phyloP scores from a whole-genome alignment of 1,284 basidiomycete genomes.

The Tilletia setariae region DNA sequence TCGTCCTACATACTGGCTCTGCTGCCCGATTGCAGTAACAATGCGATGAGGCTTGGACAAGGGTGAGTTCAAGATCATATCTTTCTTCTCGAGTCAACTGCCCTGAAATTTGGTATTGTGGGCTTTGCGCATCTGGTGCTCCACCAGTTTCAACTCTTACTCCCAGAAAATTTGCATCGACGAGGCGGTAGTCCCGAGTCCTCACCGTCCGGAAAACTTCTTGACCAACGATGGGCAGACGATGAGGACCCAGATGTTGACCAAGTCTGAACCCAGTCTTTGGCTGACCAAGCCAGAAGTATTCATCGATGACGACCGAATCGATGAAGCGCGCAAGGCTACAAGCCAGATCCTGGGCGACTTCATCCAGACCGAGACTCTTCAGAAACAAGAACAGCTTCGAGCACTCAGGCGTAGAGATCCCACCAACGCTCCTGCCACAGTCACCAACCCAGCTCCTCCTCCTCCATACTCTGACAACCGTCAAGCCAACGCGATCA shows the following conservation, averaged over 20 bases:
- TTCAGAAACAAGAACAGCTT: background rate
- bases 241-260: slow-evolving; percentile 2
- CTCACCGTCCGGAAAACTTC: slow-evolving; percentile 16
- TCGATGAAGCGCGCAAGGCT: background rate
- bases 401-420: background rate
- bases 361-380: background rate
- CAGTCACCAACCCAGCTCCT: background rate
- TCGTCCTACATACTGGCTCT: background rate
- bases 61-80: background rate
- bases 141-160: slow-evolving; percentile 16
- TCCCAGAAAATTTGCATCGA: slow-evolving; percentile 16
- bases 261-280: background rate
- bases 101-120: no score
- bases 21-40: slow-evolving; percentile 13
- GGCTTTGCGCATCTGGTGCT: no score
- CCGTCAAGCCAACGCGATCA: background rate
- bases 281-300: slow-evolving; percentile 4
- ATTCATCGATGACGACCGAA: slow-evolving; percentile 4
- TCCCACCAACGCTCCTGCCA: background rate
- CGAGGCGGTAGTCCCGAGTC: background rate
- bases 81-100: no score
- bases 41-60: slow-evolving; percentile 16
- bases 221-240: slow-evolving; percentile 12
- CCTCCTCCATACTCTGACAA: background rate
- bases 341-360: background rate